Conservation (phyloP, 768 basidiomycete species). For the Tylopilus balloui region DNA sequence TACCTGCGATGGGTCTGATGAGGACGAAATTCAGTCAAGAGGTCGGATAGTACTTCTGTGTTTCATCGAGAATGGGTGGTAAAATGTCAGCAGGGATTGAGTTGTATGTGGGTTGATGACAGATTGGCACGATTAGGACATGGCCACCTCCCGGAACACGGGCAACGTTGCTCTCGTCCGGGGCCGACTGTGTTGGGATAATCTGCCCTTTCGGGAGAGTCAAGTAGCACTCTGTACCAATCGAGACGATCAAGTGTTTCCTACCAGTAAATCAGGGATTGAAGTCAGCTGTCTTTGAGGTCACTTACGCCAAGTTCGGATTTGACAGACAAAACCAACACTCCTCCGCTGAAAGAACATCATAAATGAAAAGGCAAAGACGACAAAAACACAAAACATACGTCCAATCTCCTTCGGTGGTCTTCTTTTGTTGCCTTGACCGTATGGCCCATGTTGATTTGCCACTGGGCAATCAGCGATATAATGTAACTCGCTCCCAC, state of each 20-base stretch:
- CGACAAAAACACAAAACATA: constrained; percentile 38
- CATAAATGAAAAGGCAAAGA: not conserved
- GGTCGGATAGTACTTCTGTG: constrained; percentile 52
- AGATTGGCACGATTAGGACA: constrained; percentile 88
- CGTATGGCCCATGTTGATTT: constrained; percentile 42
- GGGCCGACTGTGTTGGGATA: constrained; percentile 66
- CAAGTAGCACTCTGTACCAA: constrained; percentile 90
- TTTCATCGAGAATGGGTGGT: constrained; percentile 72
- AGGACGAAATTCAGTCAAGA: constrained; percentile 1
- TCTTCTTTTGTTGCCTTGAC: constrained; percentile 36
- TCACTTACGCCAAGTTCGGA: constrained; percentile 75
- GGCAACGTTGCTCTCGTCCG: constrained; percentile 35
- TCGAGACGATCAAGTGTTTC: constrained; percentile 93
- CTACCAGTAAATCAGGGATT: constrained; percentile 36
- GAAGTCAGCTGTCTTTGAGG: not conserved
- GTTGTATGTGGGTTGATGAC: constrained; percentile 85
- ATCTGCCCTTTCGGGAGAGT: constrained; percentile 97
- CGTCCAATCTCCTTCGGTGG: constrained; percentile 78
- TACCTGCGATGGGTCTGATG: constrained; percentile 44
- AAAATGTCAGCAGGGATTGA: constrained; percentile 78
- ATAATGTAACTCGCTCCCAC: constrained; percentile 81
- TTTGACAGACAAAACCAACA: constrained; percentile 99
- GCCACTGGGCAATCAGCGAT: constrained; percentile 82
- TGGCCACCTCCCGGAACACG: constrained; percentile 93
- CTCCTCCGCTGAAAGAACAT: constrained; percentile 60